A percentile compares a stretch with the other conserved stretches of the same genome.
Conservation (phyloP, 345 rosid species). For the Aquilaria malaccensis region DNA sequence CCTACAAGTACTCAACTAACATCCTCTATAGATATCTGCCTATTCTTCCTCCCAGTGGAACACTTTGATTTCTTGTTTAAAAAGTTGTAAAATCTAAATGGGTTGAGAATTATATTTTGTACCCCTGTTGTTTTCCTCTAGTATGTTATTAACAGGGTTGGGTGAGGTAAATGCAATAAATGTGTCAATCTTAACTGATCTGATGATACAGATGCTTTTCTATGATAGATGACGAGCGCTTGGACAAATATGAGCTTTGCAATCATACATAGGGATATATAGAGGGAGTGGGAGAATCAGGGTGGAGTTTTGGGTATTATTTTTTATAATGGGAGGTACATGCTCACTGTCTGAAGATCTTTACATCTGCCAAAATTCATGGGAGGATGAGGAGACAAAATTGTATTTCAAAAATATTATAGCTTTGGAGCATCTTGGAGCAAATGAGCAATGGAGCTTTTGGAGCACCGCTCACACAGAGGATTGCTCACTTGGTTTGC, state of each 20-base stretch:
- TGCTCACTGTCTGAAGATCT: constrained; percentile 59
- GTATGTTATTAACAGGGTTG: constrained; percentile 26
- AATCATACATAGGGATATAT: constrained; percentile 85
- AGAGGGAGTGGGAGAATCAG: constrained; percentile 85
- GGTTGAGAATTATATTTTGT: neutral
- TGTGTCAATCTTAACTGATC: constrained; percentile 50
- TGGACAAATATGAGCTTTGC: constrained; percentile 91
- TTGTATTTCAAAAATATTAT: constrained; percentile 50
- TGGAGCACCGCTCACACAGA: constrained; percentile 85
- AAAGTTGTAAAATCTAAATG: too few species aligned
- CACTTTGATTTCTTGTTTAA: too few species aligned
- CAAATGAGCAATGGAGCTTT: constrained; percentile 79
- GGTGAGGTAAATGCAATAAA: constrained; percentile 51
- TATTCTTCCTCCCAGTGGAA: too few species aligned
- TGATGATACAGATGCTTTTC: constrained; percentile 88
- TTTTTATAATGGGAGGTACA: constrained; percentile 61
- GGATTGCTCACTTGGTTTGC: constrained; percentile 96
- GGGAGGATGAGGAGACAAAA: constrained; percentile 55
- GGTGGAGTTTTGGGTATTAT: constrained; percentile 61
- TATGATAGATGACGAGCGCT: constrained; percentile 97
- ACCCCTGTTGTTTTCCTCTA: neutral
- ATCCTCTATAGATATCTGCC: too few species aligned
- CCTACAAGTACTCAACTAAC: too few species aligned
- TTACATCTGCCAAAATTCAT: constrained; percentile 44
- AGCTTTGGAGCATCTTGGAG: constrained; percentile 91